Percentiles rank a stretch among this genome's conserved stretches.
These are phyloP conservation scores for Globisporangium nagaii DNA, from an alignment of 352 stramenopile species.

Conservation along the genomic window DNA sequence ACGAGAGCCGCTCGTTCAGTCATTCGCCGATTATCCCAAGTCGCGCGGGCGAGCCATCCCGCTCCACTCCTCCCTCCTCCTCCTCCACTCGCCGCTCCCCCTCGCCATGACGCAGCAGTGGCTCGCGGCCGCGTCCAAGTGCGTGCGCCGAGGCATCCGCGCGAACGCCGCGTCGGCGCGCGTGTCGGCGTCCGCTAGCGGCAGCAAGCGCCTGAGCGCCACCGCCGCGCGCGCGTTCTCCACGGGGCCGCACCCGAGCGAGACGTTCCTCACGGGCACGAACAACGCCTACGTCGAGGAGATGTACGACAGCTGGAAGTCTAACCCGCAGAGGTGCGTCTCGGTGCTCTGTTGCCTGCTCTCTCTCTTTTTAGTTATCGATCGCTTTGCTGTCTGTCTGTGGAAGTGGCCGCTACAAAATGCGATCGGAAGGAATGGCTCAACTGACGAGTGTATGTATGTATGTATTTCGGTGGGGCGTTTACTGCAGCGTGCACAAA, in stretches of 20 bases:
- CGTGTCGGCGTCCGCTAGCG: not conserved
- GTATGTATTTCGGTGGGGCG: too few species aligned
- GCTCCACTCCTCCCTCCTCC: not conserved
- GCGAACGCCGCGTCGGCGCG: slow-evolving; percentile 17
- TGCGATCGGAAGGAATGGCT: too few species aligned
- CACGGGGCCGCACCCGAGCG: slow-evolving; percentile 68
- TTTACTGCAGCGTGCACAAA: slow-evolving; percentile 86
- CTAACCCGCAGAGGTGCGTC: slow-evolving; percentile 74
- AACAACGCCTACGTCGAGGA: slow-evolving; percentile 97
- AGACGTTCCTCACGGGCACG: slow-evolving; percentile 92
- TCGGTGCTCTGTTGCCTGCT: not conserved
- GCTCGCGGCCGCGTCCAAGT: slow-evolving; percentile 46
- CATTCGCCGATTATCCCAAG: too few species aligned
- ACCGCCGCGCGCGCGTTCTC: slow-evolving; percentile 39
- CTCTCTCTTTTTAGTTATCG: too few species aligned
- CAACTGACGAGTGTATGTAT: not conserved
- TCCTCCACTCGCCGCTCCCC: too few species aligned
- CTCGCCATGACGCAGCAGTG: slow-evolving; percentile 52
- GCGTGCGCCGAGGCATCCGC: slow-evolving; percentile 41
- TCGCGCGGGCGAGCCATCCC: too few species aligned
- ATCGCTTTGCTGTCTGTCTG: too few species aligned
- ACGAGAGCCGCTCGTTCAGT: too few species aligned
- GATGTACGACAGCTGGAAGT: slow-evolving; percentile 95
- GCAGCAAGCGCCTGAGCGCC: slow-evolving; percentile 9
- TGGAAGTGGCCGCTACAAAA: too few species aligned